These are phyloP conservation scores for Cytospora mali DNA, from an alignment of 2,329 filamentous ascomycete genomes.

Conservation along the genomic window DNA sequence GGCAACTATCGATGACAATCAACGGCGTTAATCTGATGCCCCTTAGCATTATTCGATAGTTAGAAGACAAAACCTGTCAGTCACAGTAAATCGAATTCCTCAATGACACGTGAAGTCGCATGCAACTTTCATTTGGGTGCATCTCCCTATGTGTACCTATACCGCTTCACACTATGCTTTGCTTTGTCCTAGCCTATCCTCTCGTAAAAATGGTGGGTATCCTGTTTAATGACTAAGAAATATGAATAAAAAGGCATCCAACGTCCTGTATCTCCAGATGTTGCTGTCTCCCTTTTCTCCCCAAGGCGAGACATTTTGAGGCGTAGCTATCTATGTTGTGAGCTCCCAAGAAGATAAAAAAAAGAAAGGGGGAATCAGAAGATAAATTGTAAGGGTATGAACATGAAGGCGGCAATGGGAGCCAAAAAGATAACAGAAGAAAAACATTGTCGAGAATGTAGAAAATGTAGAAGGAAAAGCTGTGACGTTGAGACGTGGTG, in stretches of 20 bases:
- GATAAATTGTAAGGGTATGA: neutral
- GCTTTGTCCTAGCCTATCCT: conserved; percentile 7
- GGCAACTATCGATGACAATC: too few species aligned
- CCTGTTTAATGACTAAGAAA: conserved; percentile 13
- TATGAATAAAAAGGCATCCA: conserved; percentile 6
- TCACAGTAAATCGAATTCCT: neutral
- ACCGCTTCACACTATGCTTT: neutral
- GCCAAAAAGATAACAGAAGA: conserved; percentile 13
- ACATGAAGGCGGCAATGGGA: conserved; percentile 7
- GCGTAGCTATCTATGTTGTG: conserved; percentile 20
- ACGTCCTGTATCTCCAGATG: conserved; percentile 22
- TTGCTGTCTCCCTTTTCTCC: conserved; percentile 15
- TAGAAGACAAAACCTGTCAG: neutral
- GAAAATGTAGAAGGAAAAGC: conserved; percentile 20
- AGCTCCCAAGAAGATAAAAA: neutral
- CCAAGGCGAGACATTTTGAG: neutral
- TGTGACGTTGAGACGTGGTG: neutral
- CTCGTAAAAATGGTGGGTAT: conserved; percentile 19
- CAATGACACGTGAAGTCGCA: neutral
- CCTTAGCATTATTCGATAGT: neutral
- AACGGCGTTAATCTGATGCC: too few species aligned
- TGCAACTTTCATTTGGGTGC: conserved; percentile 9
- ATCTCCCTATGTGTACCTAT: conserved; percentile 10
- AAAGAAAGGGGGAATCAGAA: neutral
- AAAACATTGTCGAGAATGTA: conserved; percentile 19